Percentiles rank a stretch among this genome's conserved stretches.
phyloP scores from a whole-genome alignment of 23 red algal species.

The Chondrus crispus region DNA sequence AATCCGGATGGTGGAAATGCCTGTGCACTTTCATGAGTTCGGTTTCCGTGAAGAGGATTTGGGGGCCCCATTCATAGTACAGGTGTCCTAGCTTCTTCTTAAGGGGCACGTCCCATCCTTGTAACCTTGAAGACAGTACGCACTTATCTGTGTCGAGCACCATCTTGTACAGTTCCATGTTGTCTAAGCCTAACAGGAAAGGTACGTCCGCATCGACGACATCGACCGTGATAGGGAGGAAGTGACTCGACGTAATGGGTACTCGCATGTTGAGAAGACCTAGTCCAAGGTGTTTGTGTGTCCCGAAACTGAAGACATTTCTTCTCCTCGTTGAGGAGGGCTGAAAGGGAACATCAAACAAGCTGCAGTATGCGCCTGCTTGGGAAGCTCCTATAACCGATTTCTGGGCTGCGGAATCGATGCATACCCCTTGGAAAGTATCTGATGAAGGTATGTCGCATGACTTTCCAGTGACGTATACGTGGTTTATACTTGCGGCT shows the following conservation, averaged over 20 bases:
- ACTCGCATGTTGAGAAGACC: conserved; percentile 7
- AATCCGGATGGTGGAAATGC: not conserved
- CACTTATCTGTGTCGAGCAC: not conserved
- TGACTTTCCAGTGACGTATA: too few relatives aligned
- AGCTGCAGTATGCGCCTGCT: not conserved
- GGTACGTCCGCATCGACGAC: not conserved
- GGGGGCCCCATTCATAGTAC: not conserved
- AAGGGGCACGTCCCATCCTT: not conserved
- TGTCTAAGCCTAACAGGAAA: not conserved
- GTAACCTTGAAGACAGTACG: not conserved
- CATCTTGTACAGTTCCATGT: not conserved
- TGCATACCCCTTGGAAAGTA: not conserved
- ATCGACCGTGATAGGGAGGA: not conserved
- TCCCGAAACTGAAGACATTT: not conserved
- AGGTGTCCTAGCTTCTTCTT: not conserved
- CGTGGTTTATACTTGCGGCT: too few relatives aligned
- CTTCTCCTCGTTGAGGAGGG: not conserved
- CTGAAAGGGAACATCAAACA: not conserved
- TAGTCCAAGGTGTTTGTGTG: not conserved
- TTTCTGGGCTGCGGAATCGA: conserved; percentile 3
- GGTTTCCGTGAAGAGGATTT: not conserved
- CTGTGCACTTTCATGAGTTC: not conserved
- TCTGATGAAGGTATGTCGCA: too few relatives aligned
- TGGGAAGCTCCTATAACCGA: not conserved
- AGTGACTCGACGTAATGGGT: not conserved